These are phyloP conservation scores for Botrytis cinerea DNA, from an alignment of 2,329 filamentous ascomycete genomes.

Conservation along the genomic window DNA sequence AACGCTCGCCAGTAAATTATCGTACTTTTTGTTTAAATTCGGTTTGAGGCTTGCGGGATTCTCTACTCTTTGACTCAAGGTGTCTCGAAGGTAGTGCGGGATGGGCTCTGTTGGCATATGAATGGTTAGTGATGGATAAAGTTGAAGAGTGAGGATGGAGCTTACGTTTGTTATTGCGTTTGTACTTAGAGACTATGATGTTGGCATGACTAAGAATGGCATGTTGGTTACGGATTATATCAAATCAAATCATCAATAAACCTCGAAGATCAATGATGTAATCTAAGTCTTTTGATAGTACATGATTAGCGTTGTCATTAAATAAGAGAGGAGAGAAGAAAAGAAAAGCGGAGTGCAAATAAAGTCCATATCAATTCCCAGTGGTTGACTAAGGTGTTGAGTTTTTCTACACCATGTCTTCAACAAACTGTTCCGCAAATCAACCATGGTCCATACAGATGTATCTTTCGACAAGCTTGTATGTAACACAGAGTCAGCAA, in stretches of 20 bases:
- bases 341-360: too few relatives aligned
- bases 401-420: background rate
- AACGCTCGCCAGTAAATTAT: background rate
- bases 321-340: too few relatives aligned
- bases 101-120: background rate
- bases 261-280: background rate
- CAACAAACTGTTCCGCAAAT: too few relatives aligned
- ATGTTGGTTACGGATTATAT: too few relatives aligned
- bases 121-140: background rate
- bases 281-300: too few relatives aligned
- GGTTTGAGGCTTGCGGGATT: background rate
- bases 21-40: background rate
- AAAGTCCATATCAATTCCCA: background rate
- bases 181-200: background rate
- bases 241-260: too few relatives aligned
- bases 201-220: background rate
- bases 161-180: background rate
- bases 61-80: background rate
- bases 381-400: background rate
- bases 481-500: accelerated
- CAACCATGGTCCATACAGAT: background rate
- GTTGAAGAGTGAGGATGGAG: background rate
- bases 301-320: background rate
- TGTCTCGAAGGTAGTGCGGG: background rate
- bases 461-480: too few relatives aligned